Conservation (phyloP, 1,284 basidiomycete species). For the Melampsora americana region DNA sequence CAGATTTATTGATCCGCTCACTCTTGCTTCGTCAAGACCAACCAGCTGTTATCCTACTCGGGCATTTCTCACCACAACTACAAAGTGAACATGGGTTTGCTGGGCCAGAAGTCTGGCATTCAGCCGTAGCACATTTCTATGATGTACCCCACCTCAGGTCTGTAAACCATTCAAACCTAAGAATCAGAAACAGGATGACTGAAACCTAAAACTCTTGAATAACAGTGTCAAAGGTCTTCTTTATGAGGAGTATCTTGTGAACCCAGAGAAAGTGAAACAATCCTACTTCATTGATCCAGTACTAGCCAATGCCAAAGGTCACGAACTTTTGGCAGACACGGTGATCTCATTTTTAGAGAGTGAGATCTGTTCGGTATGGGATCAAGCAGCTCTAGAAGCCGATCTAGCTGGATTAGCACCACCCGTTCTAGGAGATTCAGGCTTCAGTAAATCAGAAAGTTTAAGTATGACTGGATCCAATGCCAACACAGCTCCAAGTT, state of each 20-base stretch:
- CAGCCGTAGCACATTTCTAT: conserved; percentile 86
- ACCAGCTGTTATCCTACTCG: conserved; percentile 82
- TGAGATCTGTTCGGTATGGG: conserved; percentile 81
- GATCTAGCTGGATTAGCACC: conserved; percentile 53
- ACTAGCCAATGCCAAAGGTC: conserved; percentile 74
- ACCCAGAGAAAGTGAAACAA: conserved; percentile 66
- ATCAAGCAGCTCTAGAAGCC: conserved; percentile 62
- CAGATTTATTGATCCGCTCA: conserved; percentile 84
- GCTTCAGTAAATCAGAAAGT: conserved; percentile 53
- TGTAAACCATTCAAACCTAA: conserved; percentile 41
- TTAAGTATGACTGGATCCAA: conserved; percentile 70
- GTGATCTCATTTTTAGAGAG: conserved; percentile 80
- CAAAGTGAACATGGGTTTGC: conserved; percentile 74
- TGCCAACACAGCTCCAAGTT: conserved; percentile 58
- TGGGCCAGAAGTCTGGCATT: conserved; percentile 82
- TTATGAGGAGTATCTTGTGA: conserved; percentile 74
- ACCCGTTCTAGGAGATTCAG: conserved; percentile 46
- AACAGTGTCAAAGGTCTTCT: conserved; percentile 71
- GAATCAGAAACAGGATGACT: neutral
- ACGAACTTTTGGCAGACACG: conserved; percentile 77
- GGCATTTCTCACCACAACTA: conserved; percentile 82
- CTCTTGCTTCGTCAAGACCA: conserved; percentile 79
- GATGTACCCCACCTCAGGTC: conserved; percentile 82
- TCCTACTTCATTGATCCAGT: conserved; percentile 74
- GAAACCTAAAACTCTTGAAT: neutral